These are phyloP conservation scores for Leccinum cinnamomeum DNA, from an alignment of 1,284 basidiomycete genomes.

Conservation along the genomic window DNA sequence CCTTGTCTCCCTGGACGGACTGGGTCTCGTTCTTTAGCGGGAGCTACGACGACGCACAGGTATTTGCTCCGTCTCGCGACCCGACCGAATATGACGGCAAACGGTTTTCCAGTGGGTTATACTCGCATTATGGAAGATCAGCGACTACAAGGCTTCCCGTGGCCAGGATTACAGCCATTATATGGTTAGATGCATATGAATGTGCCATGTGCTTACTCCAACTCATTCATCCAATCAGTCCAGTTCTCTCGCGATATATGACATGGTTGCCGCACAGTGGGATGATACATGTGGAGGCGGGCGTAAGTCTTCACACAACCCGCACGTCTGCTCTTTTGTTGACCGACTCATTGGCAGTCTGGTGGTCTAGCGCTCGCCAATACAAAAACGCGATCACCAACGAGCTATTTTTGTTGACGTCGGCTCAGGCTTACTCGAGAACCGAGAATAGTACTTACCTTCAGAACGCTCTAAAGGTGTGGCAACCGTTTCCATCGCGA, in stretches of 20 bases:
- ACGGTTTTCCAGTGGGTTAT: conserved; percentile 46
- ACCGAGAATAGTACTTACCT: conserved; percentile 41
- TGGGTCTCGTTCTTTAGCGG: conserved; percentile 46
- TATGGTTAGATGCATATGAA: conserved; percentile 32
- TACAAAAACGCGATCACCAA: conserved; percentile 64
- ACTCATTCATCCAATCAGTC: conserved; percentile 30
- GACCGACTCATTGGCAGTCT: conserved; percentile 37
- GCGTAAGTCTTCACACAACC: conserved; percentile 6
- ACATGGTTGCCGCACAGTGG: conserved; percentile 50
- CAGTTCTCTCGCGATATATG: conserved; percentile 47
- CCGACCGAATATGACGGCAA: not conserved
- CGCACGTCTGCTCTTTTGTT: conserved; percentile 21
- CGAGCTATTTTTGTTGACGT: conserved; percentile 51
- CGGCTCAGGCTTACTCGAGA: conserved; percentile 47
- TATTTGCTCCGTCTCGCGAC: conserved; percentile 17
- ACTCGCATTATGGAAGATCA: conserved; percentile 53
- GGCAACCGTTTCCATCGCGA: not conserved
- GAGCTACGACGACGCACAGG: conserved; percentile 52
- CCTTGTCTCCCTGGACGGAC: conserved; percentile 38
- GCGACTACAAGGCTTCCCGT: conserved; percentile 46
- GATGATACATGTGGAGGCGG: conserved; percentile 36
- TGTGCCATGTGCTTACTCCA: not conserved
- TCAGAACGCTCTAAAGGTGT: conserved; percentile 47
- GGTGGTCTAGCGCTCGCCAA: conserved; percentile 53
- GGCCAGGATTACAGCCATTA: conserved; percentile 38